A percentile compares a stretch with the other conserved stretches of the same genome.
Conservation (phyloP, 768 basidiomycete species). For the Rhodotorula toruloides region DNA sequence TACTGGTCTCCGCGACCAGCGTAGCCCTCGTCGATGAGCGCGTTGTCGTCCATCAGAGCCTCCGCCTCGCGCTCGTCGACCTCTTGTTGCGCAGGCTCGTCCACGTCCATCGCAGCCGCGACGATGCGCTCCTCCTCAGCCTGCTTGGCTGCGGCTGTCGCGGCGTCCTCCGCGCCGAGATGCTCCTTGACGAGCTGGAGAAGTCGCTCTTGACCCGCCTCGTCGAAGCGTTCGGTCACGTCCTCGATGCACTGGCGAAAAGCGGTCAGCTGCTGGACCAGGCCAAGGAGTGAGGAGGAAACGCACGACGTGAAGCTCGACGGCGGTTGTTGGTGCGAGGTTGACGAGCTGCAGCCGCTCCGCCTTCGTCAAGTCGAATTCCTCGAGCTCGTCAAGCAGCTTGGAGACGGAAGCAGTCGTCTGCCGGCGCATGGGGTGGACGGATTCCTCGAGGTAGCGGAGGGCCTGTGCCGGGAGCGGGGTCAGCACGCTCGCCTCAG, state of each 20-base stretch:
- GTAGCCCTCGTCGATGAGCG: slow-evolving; percentile 7
- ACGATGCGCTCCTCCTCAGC: slow-evolving; percentile 40
- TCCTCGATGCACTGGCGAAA: slow-evolving; percentile 82
- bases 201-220: slow-evolving; percentile 54
- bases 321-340: slow-evolving; percentile 69
- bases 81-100: slow-evolving; percentile 26
- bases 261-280: not conserved
- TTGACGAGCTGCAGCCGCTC: slow-evolving; percentile 93
- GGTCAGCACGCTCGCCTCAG: not conserved
- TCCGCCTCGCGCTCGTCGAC: slow-evolving; percentile 35
- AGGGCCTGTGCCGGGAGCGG: slow-evolving; percentile 60
- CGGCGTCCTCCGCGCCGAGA: slow-evolving; percentile 15
- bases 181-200: slow-evolving; percentile 31
- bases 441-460: slow-evolving; percentile 69
- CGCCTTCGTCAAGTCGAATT: slow-evolving; percentile 73
- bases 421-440: slow-evolving; percentile 65
- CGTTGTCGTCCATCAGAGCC: slow-evolving; percentile 7
- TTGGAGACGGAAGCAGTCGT: slow-evolving; percentile 60
- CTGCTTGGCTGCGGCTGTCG: slow-evolving; percentile 30
- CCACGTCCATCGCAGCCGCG: slow-evolving; percentile 42
- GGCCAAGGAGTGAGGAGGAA: not conserved
- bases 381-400: slow-evolving; percentile 63
- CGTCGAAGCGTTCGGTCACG: slow-evolving; percentile 70
- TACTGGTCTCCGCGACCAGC: slow-evolving; percentile 3
- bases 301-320: slow-evolving; percentile 84